phyloP scores from a whole-genome alignment of 2,329 filamentous ascomycete species.

The Cercospora nicotianae region DNA sequence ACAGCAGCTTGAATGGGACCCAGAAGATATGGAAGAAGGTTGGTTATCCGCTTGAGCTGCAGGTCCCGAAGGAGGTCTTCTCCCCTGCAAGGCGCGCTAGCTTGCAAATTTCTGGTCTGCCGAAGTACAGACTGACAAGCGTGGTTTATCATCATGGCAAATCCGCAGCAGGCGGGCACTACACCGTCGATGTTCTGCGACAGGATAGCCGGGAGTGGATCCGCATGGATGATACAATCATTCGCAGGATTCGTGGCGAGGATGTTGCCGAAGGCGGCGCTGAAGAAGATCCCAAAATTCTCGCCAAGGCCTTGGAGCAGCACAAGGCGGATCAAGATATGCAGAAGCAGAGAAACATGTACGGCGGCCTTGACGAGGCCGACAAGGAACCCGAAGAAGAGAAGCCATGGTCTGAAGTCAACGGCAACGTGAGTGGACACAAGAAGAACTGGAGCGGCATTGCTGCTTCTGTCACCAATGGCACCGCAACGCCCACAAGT shows the following conservation, averaged over 20 bases:
- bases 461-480: conserved; percentile 56
- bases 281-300: conserved; percentile 73
- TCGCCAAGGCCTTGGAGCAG: conserved; percentile 64
- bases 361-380: conserved; percentile 66
- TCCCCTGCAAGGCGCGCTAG: conserved; percentile 70
- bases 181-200: conserved; percentile 93
- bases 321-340: conserved; percentile 58
- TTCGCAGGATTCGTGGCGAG: conserved; percentile 79
- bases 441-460: conserved; percentile 61
- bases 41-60: conserved; percentile 89
- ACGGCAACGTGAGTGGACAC: conserved; percentile 52
- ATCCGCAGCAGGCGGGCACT: conserved; percentile 92
- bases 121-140: conserved; percentile 80
- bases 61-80: conserved; percentile 88
- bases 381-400: conserved; percentile 65
- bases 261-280: conserved; percentile 85
- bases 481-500: conserved; percentile 51
- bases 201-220: conserved; percentile 97
- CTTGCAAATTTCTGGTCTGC: conserved; percentile 55
- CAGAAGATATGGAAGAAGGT: conserved; percentile 99
- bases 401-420: conserved; percentile 80
- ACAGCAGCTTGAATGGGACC: conserved; percentile 73
- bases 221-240: conserved; percentile 88
- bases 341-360: conserved; percentile 64
- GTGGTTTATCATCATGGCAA: conserved; percentile 98